phyloP scores from a whole-genome alignment of 257 asterid species.

The Cynanchum wilfordii region DNA sequence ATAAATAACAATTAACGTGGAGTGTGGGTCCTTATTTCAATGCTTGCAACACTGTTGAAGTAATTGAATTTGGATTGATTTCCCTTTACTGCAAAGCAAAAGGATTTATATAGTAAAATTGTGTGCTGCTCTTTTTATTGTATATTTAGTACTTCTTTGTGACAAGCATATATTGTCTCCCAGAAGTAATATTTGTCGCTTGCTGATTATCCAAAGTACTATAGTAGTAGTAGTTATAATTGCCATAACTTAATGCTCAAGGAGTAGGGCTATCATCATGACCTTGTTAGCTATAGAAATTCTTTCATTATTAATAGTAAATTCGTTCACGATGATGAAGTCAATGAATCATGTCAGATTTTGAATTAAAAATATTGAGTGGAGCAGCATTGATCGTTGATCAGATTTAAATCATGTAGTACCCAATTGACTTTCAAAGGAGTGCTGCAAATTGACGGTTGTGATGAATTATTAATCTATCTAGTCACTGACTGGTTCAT shows the following conservation, averaged over 20 bases:
- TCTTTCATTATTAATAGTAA: neutral
- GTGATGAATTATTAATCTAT: too few relatives aligned
- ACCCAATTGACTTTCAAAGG: too few relatives aligned
- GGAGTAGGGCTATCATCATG: conserved; percentile 6
- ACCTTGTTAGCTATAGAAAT: neutral
- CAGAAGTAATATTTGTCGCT: neutral
- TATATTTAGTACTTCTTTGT: neutral
- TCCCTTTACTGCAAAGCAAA: conserved; percentile 23
- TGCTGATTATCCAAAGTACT: neutral
- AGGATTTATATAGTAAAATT: neutral
- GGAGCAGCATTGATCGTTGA: neutral
- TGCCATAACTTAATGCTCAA: conserved; percentile 4
- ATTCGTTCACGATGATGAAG: neutral
- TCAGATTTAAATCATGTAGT: neutral
- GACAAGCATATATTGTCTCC: neutral
- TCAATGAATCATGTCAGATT: neutral
- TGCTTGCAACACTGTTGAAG: neutral
- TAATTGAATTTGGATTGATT: conserved; percentile 12
- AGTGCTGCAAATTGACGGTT: too few relatives aligned
- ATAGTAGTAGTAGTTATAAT: neutral
- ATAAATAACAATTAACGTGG: neutral
- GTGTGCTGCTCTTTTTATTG: conserved; percentile 7
- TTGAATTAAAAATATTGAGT: neutral
- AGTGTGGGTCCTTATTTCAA: conserved; percentile 10
- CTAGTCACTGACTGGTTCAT: too few relatives aligned